A percentile compares a stretch with the other conserved stretches of the same genome.
phyloP scores from a whole-genome alignment of 2,329 filamentous ascomycete genomes.

The Hypoxylon sp. region DNA sequence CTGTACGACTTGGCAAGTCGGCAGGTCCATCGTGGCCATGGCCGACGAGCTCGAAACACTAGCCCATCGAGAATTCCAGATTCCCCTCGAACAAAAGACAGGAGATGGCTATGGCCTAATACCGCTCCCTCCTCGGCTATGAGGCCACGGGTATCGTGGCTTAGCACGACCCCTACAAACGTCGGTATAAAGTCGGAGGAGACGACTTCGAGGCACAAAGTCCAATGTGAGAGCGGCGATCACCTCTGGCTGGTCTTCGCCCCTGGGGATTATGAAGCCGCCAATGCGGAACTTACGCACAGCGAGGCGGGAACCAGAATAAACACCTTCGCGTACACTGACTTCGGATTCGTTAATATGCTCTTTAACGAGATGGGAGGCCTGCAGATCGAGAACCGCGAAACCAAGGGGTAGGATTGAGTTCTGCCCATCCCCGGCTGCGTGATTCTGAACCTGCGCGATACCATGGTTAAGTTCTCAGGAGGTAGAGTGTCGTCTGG shows the following conservation, averaged over 20 bases:
- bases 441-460: neutral
- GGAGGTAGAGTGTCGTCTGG: neutral
- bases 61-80: neutral
- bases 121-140: neutral
- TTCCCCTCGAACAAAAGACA: neutral
- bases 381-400: neutral
- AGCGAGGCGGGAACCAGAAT: neutral
- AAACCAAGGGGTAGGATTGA: neutral
- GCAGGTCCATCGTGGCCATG: neutral
- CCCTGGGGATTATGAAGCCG: neutral
- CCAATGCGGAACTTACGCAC: neutral
- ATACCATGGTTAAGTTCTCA: slow-evolving; percentile 1
- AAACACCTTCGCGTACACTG: neutral
- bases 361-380: neutral
- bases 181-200: neutral
- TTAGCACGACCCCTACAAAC: slow-evolving; percentile 1
- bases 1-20: neutral
- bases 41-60: neutral
- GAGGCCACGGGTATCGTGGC: neutral
- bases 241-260: neutral
- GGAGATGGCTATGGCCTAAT: neutral
- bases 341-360: neutral
- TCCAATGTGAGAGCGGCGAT: slow-evolving; percentile 1
- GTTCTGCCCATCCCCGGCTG: neutral
- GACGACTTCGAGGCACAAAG: neutral